phyloP scores from a whole-genome alignment of 2,329 filamentous ascomycete genomes.

The Clonostachys byssicola region DNA sequence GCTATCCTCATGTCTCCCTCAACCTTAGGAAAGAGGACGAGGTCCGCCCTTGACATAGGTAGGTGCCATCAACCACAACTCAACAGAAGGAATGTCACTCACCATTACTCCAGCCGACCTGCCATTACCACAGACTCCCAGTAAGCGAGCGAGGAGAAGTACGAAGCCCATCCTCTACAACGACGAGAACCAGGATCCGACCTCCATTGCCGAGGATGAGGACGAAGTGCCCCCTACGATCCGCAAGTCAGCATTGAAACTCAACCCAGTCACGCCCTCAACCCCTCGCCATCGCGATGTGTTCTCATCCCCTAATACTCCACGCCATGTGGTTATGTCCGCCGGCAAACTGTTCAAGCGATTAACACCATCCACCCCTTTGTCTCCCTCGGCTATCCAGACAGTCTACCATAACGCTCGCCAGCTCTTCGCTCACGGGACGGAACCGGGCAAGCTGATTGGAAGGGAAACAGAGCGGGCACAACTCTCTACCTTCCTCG shows the following conservation, averaged over 20 bases:
- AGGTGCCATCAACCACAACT: conserved; percentile 8
- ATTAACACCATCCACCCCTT: conserved; percentile 71
- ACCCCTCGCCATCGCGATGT: conserved; percentile 80
- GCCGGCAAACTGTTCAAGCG: conserved; percentile 72
- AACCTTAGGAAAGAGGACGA: conserved; percentile 26
- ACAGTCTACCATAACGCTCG: conserved; percentile 86
- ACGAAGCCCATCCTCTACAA: conserved; percentile 41
- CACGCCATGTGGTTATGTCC: conserved; percentile 78
- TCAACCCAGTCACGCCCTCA: conserved; percentile 61
- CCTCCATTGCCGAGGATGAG: conserved; percentile 34
- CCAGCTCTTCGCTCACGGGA: conserved; percentile 79
- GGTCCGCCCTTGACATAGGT: conserved; percentile 19
- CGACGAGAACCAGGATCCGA: conserved; percentile 63
- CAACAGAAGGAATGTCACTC: no score
- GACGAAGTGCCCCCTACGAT: conserved; percentile 27
- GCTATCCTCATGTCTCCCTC: conserved; percentile 1
- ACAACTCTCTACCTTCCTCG: conserved; percentile 67
- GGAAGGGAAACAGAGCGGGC: conserved; percentile 68
- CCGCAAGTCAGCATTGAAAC: conserved; percentile 21
- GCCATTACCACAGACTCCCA: conserved; percentile 1
- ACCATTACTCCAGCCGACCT: no score
- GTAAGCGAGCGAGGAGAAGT: conserved; percentile 20
- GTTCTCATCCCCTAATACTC: conserved; percentile 70
- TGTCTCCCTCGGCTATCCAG: conserved; percentile 62
- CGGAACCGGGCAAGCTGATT: conserved; percentile 69